A percentile compares a stretch with the other conserved stretches of the same genome.
Conservation (phyloP, 805 yeast species). For the Candida corydali region DNA sequence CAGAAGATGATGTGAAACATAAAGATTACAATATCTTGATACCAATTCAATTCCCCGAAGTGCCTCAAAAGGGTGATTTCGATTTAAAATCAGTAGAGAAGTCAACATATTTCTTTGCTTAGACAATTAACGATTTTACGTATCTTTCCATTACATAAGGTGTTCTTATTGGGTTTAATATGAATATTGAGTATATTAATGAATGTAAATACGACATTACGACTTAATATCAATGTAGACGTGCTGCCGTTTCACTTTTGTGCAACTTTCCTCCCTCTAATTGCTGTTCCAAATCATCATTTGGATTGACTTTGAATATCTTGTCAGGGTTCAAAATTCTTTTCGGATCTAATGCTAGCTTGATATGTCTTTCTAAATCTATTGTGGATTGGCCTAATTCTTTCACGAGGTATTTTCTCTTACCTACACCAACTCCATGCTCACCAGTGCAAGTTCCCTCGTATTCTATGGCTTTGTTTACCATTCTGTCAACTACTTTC, state of each 20-base stretch:
- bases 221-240: conserved; percentile 2
- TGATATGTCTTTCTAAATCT: conserved; percentile 40
- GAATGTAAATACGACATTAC: not conserved
- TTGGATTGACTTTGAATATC: conserved; percentile 34
- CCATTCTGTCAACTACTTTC: conserved; percentile 64
- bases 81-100: conserved; percentile 26
- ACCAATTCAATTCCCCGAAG: conserved; percentile 24
- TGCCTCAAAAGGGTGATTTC: conserved; percentile 30
- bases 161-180: not conserved
- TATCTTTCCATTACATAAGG: not conserved
- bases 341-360: conserved; percentile 38
- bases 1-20: not conserved
- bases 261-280: conserved; percentile 24
- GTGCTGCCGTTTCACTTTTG: conserved; percentile 9
- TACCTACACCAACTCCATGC: conserved; percentile 45
- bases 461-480: conserved; percentile 38
- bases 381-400: conserved; percentile 36
- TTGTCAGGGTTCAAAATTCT: conserved; percentile 44
- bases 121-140: conserved; percentile 2
- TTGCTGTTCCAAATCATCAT: conserved; percentile 31
- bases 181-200: not conserved
- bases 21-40: conserved; percentile 22
- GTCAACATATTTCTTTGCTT: conserved; percentile 36
- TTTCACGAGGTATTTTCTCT: conserved; percentile 30
- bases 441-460: conserved; percentile 43